Conservation (phyloP, 2,329 filamentous ascomycete genomes). For the Ophiostoma populinum region DNA sequence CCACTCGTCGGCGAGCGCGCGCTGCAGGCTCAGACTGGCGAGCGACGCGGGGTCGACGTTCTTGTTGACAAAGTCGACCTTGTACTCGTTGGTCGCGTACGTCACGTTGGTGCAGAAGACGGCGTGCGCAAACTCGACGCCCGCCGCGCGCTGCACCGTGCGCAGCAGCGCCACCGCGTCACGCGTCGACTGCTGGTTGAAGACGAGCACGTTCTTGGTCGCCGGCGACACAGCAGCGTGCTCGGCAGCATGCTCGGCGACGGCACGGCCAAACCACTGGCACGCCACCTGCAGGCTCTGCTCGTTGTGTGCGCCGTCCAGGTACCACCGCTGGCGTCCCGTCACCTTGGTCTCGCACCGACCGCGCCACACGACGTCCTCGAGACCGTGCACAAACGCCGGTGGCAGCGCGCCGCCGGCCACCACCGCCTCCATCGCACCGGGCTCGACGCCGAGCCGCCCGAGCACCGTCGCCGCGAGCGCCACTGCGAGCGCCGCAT, state of each 20-base stretch:
- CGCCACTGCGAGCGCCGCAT: conserved; percentile 18
- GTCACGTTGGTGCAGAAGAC: conserved; percentile 29
- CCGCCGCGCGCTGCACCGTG: conserved; percentile 26
- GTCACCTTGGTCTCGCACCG: conserved; percentile 50
- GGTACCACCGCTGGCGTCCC: conserved; percentile 49
- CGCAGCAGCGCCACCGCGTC: conserved; percentile 45
- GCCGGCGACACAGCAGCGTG: neutral
- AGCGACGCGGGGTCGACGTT: conserved; percentile 33
- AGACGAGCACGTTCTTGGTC: conserved; percentile 43
- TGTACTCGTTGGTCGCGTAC: conserved; percentile 30
- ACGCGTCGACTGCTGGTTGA: conserved; percentile 85
- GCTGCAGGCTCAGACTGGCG: conserved; percentile 32
- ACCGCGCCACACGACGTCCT: conserved; percentile 51
- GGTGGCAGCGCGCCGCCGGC: conserved; percentile 22
- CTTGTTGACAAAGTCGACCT: conserved; percentile 39
- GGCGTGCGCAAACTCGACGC: conserved; percentile 45
- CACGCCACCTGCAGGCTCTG: conserved; percentile 67
- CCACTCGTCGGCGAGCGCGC: conserved; percentile 33
- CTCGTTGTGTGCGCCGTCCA: conserved; percentile 77
- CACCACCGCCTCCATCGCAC: conserved; percentile 3
- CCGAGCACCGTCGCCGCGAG: conserved; percentile 23
- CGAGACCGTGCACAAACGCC: conserved; percentile 47
- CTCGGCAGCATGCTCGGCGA: conserved; percentile 2
- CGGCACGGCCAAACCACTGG: conserved; percentile 50
- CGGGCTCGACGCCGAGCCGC: conserved; percentile 27